A percentile compares a stretch with the other conserved stretches of the same genome.
Evolutionary conservation across 306 rosid species (phyloP).

Genomic region (Cicer bijugum): DNA sequence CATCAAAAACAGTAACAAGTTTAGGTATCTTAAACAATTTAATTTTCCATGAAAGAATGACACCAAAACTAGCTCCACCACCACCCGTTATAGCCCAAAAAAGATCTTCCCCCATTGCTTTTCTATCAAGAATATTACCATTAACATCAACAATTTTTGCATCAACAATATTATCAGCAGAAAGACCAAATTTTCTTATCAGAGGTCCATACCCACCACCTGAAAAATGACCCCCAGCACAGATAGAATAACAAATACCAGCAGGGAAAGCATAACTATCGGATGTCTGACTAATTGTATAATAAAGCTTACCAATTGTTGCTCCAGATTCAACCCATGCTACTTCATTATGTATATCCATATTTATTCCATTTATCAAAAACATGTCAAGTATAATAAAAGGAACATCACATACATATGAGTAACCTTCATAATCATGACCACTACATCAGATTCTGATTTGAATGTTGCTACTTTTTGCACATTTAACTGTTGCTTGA

Average conservation of each 20-base stretch:
- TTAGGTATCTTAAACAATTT: conserved; percentile 59
- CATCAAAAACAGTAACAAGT: conserved; percentile 56
- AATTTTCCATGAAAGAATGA: conserved; percentile 61
- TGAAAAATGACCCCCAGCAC: conserved; percentile 70
- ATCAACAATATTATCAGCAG: conserved; percentile 61
- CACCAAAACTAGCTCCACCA: conserved; percentile 70
- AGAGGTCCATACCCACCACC: conserved; percentile 81
- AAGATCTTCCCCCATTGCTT: conserved; percentile 49
- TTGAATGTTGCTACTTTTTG: conserved; percentile 35
- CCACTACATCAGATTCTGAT: conserved; percentile 51
- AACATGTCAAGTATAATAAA: conserved; percentile 46
- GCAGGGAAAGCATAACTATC: conserved; percentile 49
- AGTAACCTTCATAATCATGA: conserved; percentile 49
- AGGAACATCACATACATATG: conserved; percentile 36
- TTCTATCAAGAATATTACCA: conserved; percentile 41
- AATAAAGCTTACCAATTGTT: conserved; percentile 44
- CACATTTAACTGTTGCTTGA: conserved; percentile 43
- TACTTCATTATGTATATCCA: not conserved
- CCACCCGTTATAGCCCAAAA: conserved; percentile 57
- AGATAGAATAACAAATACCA: conserved; percentile 61
- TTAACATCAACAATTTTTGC: conserved; percentile 40
- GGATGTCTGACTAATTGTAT: conserved; percentile 21
- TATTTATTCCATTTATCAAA: not conserved
- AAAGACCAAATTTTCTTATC: conserved; percentile 74
- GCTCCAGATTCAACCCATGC: conserved; percentile 48